Evolutionary conservation across 495 filamentous ascomycete genomes (phyloP).

Genomic region (Corynascus novoguineensis): DNA sequence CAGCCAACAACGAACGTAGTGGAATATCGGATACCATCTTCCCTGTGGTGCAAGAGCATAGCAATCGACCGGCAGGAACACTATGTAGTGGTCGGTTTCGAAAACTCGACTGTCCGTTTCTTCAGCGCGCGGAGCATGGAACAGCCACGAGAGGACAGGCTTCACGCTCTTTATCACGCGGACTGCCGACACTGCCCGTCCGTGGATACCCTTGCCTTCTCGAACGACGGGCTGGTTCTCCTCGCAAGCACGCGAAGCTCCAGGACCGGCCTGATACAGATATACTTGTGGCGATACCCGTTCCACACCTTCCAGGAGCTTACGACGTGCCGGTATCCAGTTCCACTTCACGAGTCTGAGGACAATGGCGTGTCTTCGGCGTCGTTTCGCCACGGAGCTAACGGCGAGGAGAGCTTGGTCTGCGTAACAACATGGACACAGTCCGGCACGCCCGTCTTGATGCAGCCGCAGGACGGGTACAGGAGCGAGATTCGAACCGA

Average conservation of each 20-base stretch:
- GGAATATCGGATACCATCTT: conserved; percentile 35
- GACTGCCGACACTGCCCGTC: conserved; percentile 32
- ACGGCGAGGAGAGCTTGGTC: conserved; percentile 28
- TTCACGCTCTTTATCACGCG: conserved; percentile 25
- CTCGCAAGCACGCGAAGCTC: conserved; percentile 31
- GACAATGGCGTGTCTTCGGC: conserved; percentile 33
- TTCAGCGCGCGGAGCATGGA: conserved; percentile 29
- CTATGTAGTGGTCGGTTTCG: conserved; percentile 34
- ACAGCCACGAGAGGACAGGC: conserved; percentile 32
- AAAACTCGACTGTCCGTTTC: conserved; percentile 33
- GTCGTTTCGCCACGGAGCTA: conserved; percentile 24
- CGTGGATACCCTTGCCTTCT: conserved; percentile 35
- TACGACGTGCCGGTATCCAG: conserved; percentile 28
- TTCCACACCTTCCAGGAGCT: conserved; percentile 32
- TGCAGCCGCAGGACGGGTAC: conserved; percentile 34
- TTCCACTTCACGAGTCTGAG: conserved; percentile 34
- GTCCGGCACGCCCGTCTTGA: conserved; percentile 31
- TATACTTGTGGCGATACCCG: conserved; percentile 31
- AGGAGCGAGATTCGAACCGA: conserved; percentile 30
- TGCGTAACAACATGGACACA: conserved; percentile 39
- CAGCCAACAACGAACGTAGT: conserved; percentile 20
- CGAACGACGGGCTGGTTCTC: conserved; percentile 31
- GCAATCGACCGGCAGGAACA: conserved; percentile 32
- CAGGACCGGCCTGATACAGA: conserved; percentile 31
- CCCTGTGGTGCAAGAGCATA: conserved; percentile 34